A percentile compares a stretch with the other conserved stretches of the same genome.
These are phyloP conservation scores for Penicillium sp. DNA, from an alignment of 2,329 filamentous ascomycete species.

Conservation along the genomic window DNA sequence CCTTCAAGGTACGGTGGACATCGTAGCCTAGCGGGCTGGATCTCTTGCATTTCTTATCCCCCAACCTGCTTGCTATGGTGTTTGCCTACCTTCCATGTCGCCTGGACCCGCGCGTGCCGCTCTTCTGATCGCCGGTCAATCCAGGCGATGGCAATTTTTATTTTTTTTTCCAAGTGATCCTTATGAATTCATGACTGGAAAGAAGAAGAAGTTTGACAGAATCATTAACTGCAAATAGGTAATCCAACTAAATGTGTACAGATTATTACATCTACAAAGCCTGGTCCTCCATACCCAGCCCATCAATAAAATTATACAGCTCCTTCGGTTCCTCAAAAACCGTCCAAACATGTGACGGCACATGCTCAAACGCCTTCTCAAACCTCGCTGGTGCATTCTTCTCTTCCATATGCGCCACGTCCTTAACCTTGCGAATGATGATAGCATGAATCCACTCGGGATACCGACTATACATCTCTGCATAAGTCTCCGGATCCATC, in stretches of 20 bases:
- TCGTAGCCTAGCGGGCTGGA: neutral
- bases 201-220: neutral
- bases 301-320: slow-evolving; percentile 34
- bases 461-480: slow-evolving; percentile 60
- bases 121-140: neutral
- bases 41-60: neutral
- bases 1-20: neutral
- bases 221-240: neutral
- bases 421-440: slow-evolving; percentile 72
- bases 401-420: slow-evolving; percentile 63
- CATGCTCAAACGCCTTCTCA: slow-evolving; percentile 66
- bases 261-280: slow-evolving; percentile 6
- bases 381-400: slow-evolving; percentile 70
- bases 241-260: slow-evolving; percentile 3
- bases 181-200: too few species aligned
- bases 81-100: neutral
- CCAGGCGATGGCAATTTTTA: neutral
- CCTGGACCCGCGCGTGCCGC: neutral
- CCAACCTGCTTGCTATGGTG: neutral
- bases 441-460: slow-evolving; percentile 74
- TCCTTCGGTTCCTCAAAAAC: slow-evolving; percentile 73
- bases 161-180: too few species aligned
- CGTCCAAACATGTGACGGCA: slow-evolving; percentile 65
- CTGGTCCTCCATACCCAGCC: slow-evolving; percentile 20
- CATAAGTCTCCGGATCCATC: slow-evolving; percentile 82